phyloP scores from a whole-genome alignment of 2,329 filamentous ascomycete genomes.

The Trichophyton verrucosum region DNA sequence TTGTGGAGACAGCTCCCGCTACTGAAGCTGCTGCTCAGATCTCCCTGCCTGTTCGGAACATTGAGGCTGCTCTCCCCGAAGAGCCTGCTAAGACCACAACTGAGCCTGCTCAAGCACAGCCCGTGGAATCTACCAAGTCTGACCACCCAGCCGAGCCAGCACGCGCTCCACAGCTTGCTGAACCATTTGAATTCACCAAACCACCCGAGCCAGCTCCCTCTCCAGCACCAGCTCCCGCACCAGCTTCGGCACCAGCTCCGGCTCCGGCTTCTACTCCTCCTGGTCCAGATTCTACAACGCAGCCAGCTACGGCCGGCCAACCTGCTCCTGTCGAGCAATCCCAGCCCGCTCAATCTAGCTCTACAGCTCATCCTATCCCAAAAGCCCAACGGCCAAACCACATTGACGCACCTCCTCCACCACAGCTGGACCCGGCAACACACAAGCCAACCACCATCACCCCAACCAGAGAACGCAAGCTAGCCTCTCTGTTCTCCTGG shows the following conservation, averaged over 20 bases:
- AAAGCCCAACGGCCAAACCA: neutral
- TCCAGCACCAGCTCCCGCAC: neutral
- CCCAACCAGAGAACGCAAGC: conserved; percentile 52
- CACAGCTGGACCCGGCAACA: neutral
- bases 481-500: conserved; percentile 56
- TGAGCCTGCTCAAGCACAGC: neutral
- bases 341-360: neutral
- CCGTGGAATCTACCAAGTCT: neutral
- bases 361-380: neutral
- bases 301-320: neutral
- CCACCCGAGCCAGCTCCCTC: neutral
- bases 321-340: neutral
- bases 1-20: neutral
- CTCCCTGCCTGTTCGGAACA: neutral
- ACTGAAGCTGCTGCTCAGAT: neutral
- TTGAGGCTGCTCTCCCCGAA: neutral
- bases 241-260: neutral
- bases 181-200: neutral
- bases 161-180: neutral
- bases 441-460: conserved; percentile 33
- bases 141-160: neutral
- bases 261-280: no score
- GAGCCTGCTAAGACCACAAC: neutral
- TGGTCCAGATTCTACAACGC: neutral
- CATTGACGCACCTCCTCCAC: neutral